Evolutionary conservation across 805 yeast species (phyloP), one percentile per base, ranked within the genome.

Genomic region (Starmerella potacharoeniae): DNA sequence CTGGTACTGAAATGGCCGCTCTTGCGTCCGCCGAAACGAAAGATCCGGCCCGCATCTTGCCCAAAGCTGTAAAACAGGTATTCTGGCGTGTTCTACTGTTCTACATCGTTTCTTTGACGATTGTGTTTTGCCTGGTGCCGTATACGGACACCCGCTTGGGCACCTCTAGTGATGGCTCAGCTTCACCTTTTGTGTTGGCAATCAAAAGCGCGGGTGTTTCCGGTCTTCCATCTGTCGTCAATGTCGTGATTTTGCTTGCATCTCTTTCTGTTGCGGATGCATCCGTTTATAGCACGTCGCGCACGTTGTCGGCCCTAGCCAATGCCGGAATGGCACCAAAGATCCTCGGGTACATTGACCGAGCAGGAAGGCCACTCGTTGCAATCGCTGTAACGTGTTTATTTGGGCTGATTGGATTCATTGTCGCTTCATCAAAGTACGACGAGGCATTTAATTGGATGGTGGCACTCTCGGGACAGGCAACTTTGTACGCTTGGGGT

Each of bases 31-130:
- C 90, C 5, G 93, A 86, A 68, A 75, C 86, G 34, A 77, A 71
- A 44, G 78, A 84, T 66, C 89, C 91, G 47, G 74, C 86, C 62
- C 75, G 74, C 56, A 70, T 84, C 2, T 75, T 84, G 52, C 91
- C 91, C 34, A 75, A 77, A 49, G 89, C 91, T 42, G 81, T 84
- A 54, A 85, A 84, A 69, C 89, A 86, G 70, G 86, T 84, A 1
- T 83, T 86, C 69, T 85, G 93, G 91, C 76, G 93, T 69, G 82
- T 86, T 56, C 70, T 82, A 14, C 68, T 84, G 59, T 85, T 86
- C 66, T 86, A 85, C 71, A 75, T 86, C 66, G 71, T 76, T 11
- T 74, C 81, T 59, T 76, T 70, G 65, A 82, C 71, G 53, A 74
- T 76, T 62, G 77, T 74, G 61, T 83, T 88, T 50, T 79, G 86